Evolutionary conservation across 345 rosid genomes (phyloP).

Genomic region (Brassica juncea): DNA sequence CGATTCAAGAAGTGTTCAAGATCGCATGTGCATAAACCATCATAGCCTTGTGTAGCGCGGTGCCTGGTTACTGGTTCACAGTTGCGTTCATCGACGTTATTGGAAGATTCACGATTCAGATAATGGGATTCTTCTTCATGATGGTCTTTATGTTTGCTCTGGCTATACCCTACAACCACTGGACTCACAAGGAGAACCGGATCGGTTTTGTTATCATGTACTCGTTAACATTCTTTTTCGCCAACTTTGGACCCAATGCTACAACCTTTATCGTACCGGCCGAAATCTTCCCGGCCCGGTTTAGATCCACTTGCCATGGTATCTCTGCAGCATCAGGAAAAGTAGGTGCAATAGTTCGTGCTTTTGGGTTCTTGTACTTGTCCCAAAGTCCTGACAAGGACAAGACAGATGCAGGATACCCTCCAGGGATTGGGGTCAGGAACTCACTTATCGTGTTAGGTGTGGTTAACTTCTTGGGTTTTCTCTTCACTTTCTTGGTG

Average conservation of each 20-base stretch:
- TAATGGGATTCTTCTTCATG: slow-evolving; percentile 69
- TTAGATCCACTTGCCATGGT: slow-evolving; percentile 86
- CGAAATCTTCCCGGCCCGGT: slow-evolving; percentile 80
- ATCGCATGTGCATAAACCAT: slow-evolving; percentile 56
- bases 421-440: slow-evolving; percentile 10
- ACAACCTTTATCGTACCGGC: slow-evolving; percentile 88
- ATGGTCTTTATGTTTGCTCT: slow-evolving; percentile 53
- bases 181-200: slow-evolving; percentile 51
- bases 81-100: slow-evolving; percentile 56
- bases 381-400: slow-evolving; percentile 60
- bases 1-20: slow-evolving; percentile 47
- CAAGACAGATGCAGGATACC: slow-evolving; percentile 81
- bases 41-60: slow-evolving; percentile 53
- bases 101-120: slow-evolving; percentile 63
- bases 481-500: slow-evolving; percentile 41
- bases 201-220: slow-evolving; percentile 21
- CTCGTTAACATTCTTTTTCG: slow-evolving; percentile 82
- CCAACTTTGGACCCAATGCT: slow-evolving; percentile 87
- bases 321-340: slow-evolving; percentile 74
- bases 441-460: slow-evolving; percentile 57
- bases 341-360: slow-evolving; percentile 78
- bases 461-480: slow-evolving; percentile 49
- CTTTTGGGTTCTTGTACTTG: slow-evolving; percentile 65
- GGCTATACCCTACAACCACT: slow-evolving; percentile 52
- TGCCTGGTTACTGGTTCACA: slow-evolving; percentile 60